Base-by-base conservation (phyloP, 352 stramenopile species). In the Pythium chondricola region DNA sequence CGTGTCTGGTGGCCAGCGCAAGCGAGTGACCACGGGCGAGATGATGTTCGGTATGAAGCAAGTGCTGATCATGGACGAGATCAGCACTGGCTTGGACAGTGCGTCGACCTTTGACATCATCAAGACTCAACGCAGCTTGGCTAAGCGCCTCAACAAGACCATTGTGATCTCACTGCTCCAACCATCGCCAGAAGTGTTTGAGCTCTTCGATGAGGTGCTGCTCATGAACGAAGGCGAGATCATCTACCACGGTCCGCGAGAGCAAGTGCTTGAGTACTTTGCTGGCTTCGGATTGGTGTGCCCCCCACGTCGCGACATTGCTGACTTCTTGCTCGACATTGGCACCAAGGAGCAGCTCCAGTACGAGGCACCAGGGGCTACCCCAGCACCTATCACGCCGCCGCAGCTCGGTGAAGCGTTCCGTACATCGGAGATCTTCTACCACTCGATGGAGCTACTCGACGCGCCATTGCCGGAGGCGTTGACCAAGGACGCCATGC, bases 81-180 rank as follows among this genome's bases (percentile, higher is more conserved):
- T 97, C 52, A 88, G 69, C 49, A 97, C 86, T 31, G 91, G 91
- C 1, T 71, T 97, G 13, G 88, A 97, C 65, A 77, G 71, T 25
- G 75, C 83, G 1, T 90, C 86, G 7, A 93, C 88, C 2, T 95
- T 74, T 55, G 88, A 97, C 53, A 97, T 97, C 58, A 67, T 85
- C 57, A 78, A 77, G 22, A 52, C 80, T 3, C 48, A 91, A 3
- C 66, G 52, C 11, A 57, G 65, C 40, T 44, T 71, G 16, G 70
- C 67, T 22, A 63, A 68, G 58, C 49, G 16, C 14, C 21, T 85
- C 13, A 50, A 63, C 44, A 71, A 69, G 42, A 85, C 74, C 2
- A 48, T 83, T 14, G 58, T 85, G 9, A 83, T 83, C 39, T 56
- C 71, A 21, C 39, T 85, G 17, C 48, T 85, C 41, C 74, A 85